Evolutionary conservation across 768 basidiomycete genomes (phyloP), one percentile per base, ranked within the genome.

Genomic region (Leucogyrophana mollusca): DNA sequence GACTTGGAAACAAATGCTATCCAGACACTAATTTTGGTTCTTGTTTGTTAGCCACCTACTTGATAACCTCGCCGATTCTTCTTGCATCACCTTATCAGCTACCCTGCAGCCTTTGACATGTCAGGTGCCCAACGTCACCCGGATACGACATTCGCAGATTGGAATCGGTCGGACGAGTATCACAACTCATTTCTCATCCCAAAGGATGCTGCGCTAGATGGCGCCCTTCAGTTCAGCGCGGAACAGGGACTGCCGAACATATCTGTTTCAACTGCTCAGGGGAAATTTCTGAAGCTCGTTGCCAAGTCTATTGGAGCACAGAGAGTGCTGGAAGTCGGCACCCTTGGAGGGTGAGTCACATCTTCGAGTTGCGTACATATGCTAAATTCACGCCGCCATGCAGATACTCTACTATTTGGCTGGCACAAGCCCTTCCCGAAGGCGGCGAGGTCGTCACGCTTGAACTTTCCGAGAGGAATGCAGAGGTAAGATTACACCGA

Each of bases 271-370:
- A 58, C 71, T 9, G 71, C 77, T 0, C 78, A 82, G 60, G 82
- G 80, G 6, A 82, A 82, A 57, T 71, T 82, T 50, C 54, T 85
- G 47, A 69, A 76, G 48, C 68, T 85, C 5, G 49, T 82, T 27
- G 78, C 72, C 4, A 64, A 65, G 34, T 73, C 78, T 3, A 71
- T 80, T 25, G 62, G 70, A 11, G 83, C 82, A 33, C 80, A 78
- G 66, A 64, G 73, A 46, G 69, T 84, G 14, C 60, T 87, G 35
- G 83, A 85, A 55, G 75, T 87, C 39, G 85, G 83, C 0, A 85
- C 83, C 6, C 69, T 85, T 11, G 82, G 80, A 53, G 85, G 83
- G 83, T 83, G 30, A 40, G 21, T 43, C 24, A 40, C 9, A 14
- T 22, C 23, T 11, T 14, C 25, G 23, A 22, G 10, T n/a, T n/a